Evolutionary conservation across 768 basidiomycete species (phyloP).

Genomic region (Neoboletus brunneissimus): DNA sequence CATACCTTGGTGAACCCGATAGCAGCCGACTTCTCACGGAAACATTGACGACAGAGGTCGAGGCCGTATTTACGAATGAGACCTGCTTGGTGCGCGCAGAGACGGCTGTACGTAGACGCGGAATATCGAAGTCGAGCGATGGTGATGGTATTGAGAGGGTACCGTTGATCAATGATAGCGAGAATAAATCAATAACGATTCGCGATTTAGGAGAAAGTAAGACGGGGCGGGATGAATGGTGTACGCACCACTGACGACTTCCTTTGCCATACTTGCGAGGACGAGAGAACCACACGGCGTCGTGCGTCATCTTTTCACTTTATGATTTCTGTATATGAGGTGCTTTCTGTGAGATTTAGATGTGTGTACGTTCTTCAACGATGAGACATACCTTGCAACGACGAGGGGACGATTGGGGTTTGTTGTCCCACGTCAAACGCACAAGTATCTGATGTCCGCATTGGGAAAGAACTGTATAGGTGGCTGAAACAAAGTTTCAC

Average conservation of each 20-base stretch:
- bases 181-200: not conserved
- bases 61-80: constrained; percentile 96
- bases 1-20: constrained; percentile 94
- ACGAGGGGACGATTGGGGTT: not conserved
- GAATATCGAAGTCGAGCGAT: not conserved
- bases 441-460: not conserved
- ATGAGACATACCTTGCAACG: constrained; percentile 22
- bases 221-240: not conserved
- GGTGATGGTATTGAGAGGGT: not conserved
- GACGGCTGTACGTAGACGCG: constrained; percentile 56
- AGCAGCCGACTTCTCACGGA: constrained; percentile 91
- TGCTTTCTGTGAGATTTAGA: not conserved
- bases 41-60: constrained; percentile 97
- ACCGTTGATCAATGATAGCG: not conserved
- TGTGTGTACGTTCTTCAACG: not conserved
- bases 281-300: constrained; percentile 96
- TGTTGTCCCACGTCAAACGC: not conserved
- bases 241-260: constrained; percentile 64
- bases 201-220: not conserved
- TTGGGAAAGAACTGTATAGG: constrained; percentile 26
- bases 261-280: constrained; percentile 96
- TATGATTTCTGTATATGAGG: constrained; percentile 23
- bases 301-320: constrained; percentile 98
- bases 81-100: constrained; percentile 96
- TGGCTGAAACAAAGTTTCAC: constrained; percentile 24